Evolutionary conservation across 1,139 yeast species (phyloP).

Genomic region (Taphrina wiesneri): DNA sequence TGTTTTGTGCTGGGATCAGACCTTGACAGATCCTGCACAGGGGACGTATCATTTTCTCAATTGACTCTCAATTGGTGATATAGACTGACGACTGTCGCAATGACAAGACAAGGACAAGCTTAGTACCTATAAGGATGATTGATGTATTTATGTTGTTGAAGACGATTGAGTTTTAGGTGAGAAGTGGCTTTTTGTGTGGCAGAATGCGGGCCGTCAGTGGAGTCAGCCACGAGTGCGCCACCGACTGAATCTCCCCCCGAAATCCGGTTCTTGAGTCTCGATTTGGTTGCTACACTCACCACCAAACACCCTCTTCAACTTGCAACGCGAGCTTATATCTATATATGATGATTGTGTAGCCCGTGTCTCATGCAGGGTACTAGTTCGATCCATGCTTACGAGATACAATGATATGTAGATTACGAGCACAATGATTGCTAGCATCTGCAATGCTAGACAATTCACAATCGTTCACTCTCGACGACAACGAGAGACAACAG

Average conservation of each 20-base stretch:
- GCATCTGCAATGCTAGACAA: neutral
- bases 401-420: neutral
- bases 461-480: constrained; percentile 21
- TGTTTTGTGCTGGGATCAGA: neutral
- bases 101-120: no score
- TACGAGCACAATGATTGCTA: neutral
- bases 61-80: no score
- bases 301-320: neutral
- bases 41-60: neutral
- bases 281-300: neutral
- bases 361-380: no score
- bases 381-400: neutral
- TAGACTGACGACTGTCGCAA: no score
- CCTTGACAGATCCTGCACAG: neutral
- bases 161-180: neutral
- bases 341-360: no score
- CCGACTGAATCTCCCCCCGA: neutral
- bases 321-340: no score
- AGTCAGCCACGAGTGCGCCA: neutral
- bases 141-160: no score
- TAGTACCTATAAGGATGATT: no score
- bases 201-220: neutral
- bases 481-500: constrained; percentile 10
- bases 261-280: neutral
- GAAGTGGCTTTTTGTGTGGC: neutral